Percentiles rank a stretch among this genome's conserved stretches.
These are phyloP conservation scores for Skeletonema marinoi DNA, from an alignment of 108 stramenopile genomes.

Conservation along the genomic window DNA sequence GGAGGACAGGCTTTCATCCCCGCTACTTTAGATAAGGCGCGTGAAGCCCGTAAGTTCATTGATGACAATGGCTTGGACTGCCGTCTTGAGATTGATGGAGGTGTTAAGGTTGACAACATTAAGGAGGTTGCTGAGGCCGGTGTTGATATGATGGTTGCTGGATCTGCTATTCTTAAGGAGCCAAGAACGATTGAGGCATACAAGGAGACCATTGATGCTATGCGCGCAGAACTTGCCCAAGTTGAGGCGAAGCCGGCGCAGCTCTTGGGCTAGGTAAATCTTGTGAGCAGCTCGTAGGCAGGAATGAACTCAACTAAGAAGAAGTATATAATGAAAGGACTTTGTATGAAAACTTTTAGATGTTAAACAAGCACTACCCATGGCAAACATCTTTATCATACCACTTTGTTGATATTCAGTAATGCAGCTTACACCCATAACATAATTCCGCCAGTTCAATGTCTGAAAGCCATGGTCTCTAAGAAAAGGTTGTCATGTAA, in stretches of 20 bases:
- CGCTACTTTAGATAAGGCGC: constrained; percentile 87
- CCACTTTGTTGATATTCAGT: neutral
- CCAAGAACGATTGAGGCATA: constrained; percentile 96
- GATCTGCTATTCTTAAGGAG: constrained; percentile 95
- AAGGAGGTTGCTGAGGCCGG: constrained; percentile 96
- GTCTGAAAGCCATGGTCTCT: neutral
- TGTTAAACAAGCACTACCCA: neutral
- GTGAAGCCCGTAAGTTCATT: constrained; percentile 94
- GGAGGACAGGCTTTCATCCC: constrained; percentile 98
- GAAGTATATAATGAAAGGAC: neutral
- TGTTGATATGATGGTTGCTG: constrained; percentile 99
- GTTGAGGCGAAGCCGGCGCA: no score
- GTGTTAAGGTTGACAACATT: constrained; percentile 93
- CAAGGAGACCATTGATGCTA: constrained; percentile 94
- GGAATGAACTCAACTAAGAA: neutral
- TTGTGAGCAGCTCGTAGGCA: neutral
- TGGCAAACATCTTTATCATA: neutral
- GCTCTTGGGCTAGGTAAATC: neutral
- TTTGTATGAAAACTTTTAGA: neutral
- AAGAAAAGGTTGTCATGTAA: neutral
- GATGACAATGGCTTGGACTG: constrained; percentile 95
- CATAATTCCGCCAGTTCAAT: neutral
- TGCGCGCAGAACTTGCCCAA: constrained; percentile 92
- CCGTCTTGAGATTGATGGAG: constrained; percentile 96
- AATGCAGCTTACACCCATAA: neutral